Base-by-base conservation (phyloP, 2,329 filamentous ascomycete genomes). In the Sclerotinia glacialis region DNA sequence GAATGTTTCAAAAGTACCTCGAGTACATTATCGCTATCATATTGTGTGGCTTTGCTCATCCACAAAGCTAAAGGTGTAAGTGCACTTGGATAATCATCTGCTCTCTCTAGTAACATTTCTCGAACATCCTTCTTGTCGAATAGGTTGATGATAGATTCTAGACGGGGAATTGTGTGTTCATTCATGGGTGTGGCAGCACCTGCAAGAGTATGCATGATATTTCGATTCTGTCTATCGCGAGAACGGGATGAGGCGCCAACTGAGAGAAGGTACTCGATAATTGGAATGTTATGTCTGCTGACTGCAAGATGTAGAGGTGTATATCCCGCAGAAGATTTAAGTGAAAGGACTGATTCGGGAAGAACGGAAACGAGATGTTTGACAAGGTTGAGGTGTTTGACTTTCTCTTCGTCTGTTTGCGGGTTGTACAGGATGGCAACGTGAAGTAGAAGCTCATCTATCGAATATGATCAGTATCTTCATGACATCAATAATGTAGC, bases 241-340 rank as follows among this genome's bases (percentile, higher is more conserved):
- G 79, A 79, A 0, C 85, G 85, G 73, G 91, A 88, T 73, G 95
- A 86, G 2, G 90, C 90, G 3, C 89, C 90, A 34, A 84, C 85
- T 1, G 83, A 79, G 61, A 94, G 81, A 46, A 96, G 81, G 0
- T 86, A 79, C 72, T 85, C 84, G 21, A 84, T 83, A 26, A 84
- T 1, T 85, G 79, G 21, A 82, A 71, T 26, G 83, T 82, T 14
- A 84, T 82, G 3, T 85, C 55, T 78, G 2, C 80, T 78, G 69
- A 87, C 89, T 1, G 91, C 90, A 12, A 91, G 75, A 66, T 87
- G 83, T 0, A 96, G 80, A 1, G 92, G 91, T 0, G 90, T 93
- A 61, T 83, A 79, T 0, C 86, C 86, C 9, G 79, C 74, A 1
- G 80, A 76, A 1, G 83, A 85, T 72, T 86, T 90, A 60, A 83